Percentiles rank a stretch among this genome's conserved stretches.
phyloP scores from a whole-genome alignment of 2,329 filamentous ascomycete species.

The Aspergillus quadricinctus region DNA sequence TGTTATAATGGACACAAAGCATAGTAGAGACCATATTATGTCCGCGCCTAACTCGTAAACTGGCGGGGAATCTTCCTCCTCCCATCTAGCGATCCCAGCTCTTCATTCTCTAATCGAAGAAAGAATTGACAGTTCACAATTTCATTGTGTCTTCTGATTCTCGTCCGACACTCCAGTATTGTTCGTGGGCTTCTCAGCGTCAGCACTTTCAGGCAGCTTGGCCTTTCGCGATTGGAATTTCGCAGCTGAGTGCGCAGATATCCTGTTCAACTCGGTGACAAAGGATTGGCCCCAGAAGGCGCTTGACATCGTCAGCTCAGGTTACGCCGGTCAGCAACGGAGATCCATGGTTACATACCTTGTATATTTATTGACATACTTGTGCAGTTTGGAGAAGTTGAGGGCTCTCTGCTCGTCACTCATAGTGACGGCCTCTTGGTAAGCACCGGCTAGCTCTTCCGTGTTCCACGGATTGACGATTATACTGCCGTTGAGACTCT shows the following conservation, averaged over 20 bases:
- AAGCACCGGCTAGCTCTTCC: constrained; percentile 85
- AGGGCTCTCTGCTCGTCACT: constrained; percentile 72
- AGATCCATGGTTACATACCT: constrained; percentile 43
- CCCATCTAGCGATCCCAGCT: neutral
- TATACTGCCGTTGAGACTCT: constrained; percentile 83
- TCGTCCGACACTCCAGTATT: constrained; percentile 9
- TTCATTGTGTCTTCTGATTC: constrained; percentile 2
- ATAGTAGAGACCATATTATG: neutral
- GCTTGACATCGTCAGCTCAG: constrained; percentile 40
- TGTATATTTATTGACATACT: constrained; percentile 94
- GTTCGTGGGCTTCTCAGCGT: constrained; percentile 13
- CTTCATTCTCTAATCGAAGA: neutral
- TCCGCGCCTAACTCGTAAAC: neutral
- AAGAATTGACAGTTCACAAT: neutral
- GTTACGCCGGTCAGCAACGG: neutral
- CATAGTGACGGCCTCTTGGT: constrained; percentile 94
- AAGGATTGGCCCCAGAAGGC: constrained; percentile 96
- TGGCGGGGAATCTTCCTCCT: neutral
- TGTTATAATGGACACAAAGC: constrained; percentile 5
- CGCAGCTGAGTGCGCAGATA: constrained; percentile 43
- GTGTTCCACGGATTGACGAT: constrained; percentile 98
- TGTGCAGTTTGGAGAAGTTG: constrained; percentile 84
- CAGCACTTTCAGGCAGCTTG: constrained; percentile 9
- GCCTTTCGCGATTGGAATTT: constrained; percentile 34
- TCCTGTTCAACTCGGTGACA: constrained; percentile 70